These are phyloP conservation scores for Mitragyna speciosa DNA, from an alignment of 257 asterid genomes.

Conservation along the genomic window DNA sequence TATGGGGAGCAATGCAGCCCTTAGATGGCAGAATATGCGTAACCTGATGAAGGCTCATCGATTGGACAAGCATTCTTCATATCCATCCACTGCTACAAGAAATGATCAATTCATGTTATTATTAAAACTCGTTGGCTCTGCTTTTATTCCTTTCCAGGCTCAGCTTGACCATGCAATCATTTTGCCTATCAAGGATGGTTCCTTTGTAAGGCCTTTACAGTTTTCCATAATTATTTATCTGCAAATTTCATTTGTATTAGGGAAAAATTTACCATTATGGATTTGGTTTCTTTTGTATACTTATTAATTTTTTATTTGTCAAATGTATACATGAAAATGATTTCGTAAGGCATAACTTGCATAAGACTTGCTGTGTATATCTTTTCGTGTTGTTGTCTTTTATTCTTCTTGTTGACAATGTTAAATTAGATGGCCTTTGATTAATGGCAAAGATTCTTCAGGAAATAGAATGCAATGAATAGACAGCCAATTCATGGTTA, in stretches of 20 bases:
- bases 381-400: too few relatives aligned
- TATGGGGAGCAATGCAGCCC: slow-evolving; percentile 63
- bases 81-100: slow-evolving; percentile 22
- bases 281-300: neutral
- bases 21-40: slow-evolving; percentile 80
- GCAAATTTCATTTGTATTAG: too few relatives aligned
- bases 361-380: too few relatives aligned
- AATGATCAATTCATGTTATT: slow-evolving; percentile 70
- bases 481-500: neutral
- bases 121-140: slow-evolving; percentile 76
- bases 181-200: slow-evolving; percentile 56
- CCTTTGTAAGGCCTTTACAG: slow-evolving; percentile 49
- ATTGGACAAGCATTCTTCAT: slow-evolving; percentile 33
- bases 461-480: too few relatives aligned
- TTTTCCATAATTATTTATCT: neutral
- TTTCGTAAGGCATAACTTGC: too few relatives aligned
- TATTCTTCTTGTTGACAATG: neutral
- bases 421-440: neutral
- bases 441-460: neutral
- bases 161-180: slow-evolving; percentile 53
- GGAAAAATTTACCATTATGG: neutral
- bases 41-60: slow-evolving; percentile 51
- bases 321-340: too few relatives aligned
- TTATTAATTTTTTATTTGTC: too few relatives aligned
- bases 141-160: slow-evolving; percentile 71